Evolutionary conservation across 306 rosid species (phyloP).

Genomic region (Arachis stenosperma): DNA sequence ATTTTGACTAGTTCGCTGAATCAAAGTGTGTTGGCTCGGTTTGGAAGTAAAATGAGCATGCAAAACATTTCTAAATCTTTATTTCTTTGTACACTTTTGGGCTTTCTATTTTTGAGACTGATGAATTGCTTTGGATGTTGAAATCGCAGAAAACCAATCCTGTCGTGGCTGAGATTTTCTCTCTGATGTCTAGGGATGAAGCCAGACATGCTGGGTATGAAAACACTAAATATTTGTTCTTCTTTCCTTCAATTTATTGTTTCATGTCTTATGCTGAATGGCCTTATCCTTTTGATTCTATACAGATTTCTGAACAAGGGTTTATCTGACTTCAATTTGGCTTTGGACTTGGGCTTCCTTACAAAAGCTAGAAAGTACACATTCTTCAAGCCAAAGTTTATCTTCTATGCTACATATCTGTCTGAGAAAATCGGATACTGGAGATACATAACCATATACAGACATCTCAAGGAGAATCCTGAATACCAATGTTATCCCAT

Average conservation of each 20-base stretch:
- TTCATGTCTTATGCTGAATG: constrained; percentile 6
- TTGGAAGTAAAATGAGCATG: too few species aligned
- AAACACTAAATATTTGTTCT: constrained; percentile 12
- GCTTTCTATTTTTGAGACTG: constrained; percentile 1
- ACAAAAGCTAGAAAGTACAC: constrained; percentile 98
- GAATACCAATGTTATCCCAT: constrained; percentile 95
- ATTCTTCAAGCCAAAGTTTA: constrained; percentile 96
- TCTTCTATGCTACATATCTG: constrained; percentile 94
- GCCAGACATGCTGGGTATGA: constrained; percentile 99
- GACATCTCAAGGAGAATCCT: constrained; percentile 92
- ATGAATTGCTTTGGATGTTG: constrained; percentile 38
- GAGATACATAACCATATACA: constrained; percentile 96
- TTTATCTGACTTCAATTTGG: constrained; percentile 93
- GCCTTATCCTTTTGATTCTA: constrained; percentile 15
- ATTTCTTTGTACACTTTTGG: neutral
- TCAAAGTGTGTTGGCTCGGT: too few species aligned
- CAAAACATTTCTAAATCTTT: too few species aligned
- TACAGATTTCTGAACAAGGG: constrained; percentile 97
- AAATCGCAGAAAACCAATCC: constrained; percentile 94
- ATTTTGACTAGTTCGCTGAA: too few species aligned
- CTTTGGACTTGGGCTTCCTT: constrained; percentile 97
- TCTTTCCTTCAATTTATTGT: neutral
- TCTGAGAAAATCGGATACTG: constrained; percentile 99
- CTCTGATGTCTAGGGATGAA: constrained; percentile 99
- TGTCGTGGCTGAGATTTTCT: constrained; percentile 99